phyloP scores from a whole-genome alignment of 2,329 filamentous ascomycete species.

The Raffaelea arxii region DNA sequence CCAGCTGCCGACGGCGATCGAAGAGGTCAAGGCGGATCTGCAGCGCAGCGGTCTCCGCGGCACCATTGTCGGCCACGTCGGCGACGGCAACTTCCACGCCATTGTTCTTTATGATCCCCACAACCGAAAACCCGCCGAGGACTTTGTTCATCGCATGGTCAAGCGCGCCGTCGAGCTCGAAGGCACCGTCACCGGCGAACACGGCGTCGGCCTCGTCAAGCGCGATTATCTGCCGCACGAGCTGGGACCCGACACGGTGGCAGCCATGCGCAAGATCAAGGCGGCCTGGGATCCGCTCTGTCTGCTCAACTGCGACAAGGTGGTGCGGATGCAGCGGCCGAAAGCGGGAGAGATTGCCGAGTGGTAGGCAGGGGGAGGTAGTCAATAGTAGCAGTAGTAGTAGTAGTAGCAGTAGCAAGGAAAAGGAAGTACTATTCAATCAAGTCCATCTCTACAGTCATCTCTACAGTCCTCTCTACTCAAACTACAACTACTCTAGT shows the following conservation, averaged over 20 bases:
- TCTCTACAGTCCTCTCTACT: neutral
- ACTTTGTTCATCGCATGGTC: slow-evolving; percentile 73
- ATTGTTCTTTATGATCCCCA: slow-evolving; percentile 54
- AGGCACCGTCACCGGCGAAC: slow-evolving; percentile 77
- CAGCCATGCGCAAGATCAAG: slow-evolving; percentile 81
- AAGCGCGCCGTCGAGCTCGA: slow-evolving; percentile 78
- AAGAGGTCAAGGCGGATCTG: slow-evolving; percentile 62
- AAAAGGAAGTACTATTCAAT: neutral
- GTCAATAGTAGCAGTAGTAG: neutral
- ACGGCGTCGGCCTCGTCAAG: slow-evolving; percentile 78
- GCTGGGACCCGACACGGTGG: slow-evolving; percentile 63
- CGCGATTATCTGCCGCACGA: slow-evolving; percentile 74
- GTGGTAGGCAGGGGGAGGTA: slow-evolving; percentile 25
- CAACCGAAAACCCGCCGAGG: slow-evolving; percentile 57
- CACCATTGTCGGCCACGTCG: slow-evolving; percentile 61
- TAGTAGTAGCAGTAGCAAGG: neutral
- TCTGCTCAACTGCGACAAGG: slow-evolving; percentile 60
- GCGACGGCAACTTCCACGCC: slow-evolving; percentile 59
- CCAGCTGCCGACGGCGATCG: slow-evolving; percentile 63
- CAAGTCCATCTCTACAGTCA: neutral
- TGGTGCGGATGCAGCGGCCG: slow-evolving; percentile 51
- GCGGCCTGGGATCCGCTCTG: slow-evolving; percentile 68
- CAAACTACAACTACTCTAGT: slow-evolving; percentile 12
- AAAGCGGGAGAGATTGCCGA: slow-evolving; percentile 35
- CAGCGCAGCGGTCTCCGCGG: slow-evolving; percentile 64